Percentiles rank a stretch among this genome's conserved stretches.
Conservation (phyloP, 352 stramenopile species). For the Pythium phragmiticola region DNA sequence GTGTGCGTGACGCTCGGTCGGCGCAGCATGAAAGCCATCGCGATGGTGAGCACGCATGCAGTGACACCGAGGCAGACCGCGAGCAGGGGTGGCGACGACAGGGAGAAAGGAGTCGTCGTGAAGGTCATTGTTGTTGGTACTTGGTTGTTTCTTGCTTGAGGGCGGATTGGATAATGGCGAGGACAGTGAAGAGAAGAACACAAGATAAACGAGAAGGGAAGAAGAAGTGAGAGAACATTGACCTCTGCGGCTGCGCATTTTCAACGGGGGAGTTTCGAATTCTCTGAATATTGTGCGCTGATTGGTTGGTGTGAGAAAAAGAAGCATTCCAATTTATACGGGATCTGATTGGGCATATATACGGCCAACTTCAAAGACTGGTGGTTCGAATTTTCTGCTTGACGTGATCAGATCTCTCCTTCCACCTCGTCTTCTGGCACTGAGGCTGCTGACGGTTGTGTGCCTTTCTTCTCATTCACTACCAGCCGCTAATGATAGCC, state of each 20-base stretch:
- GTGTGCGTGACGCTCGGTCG: no score
- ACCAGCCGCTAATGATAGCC: neutral
- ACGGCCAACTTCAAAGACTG: neutral
- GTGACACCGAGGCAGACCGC: neutral
- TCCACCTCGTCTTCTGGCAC: neutral
- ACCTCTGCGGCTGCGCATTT: constrained; percentile 6
- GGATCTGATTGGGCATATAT: constrained; percentile 1
- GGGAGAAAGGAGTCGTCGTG: neutral
- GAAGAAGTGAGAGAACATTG: neutral
- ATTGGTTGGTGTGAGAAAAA: constrained; percentile 7
- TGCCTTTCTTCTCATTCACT: neutral
- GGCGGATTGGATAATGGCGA: neutral
- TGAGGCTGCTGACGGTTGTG: neutral
- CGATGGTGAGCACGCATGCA: neutral
- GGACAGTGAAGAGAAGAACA: neutral
- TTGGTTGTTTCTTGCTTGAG: neutral
- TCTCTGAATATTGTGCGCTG: constrained; percentile 6
- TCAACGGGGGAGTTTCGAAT: constrained; percentile 1
- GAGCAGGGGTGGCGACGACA: neutral
- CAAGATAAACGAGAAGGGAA: neutral
- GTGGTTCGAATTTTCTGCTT: neutral
- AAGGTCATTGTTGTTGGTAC: neutral
- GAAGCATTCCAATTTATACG: constrained; percentile 14
- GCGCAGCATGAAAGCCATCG: neutral
- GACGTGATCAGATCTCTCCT: neutral